Percentiles rank a stretch among this genome's conserved stretches.
These are phyloP conservation scores for Heracleum sosnowskyi DNA, from an alignment of 129 eudicot genomes.

Conservation along the genomic window DNA sequence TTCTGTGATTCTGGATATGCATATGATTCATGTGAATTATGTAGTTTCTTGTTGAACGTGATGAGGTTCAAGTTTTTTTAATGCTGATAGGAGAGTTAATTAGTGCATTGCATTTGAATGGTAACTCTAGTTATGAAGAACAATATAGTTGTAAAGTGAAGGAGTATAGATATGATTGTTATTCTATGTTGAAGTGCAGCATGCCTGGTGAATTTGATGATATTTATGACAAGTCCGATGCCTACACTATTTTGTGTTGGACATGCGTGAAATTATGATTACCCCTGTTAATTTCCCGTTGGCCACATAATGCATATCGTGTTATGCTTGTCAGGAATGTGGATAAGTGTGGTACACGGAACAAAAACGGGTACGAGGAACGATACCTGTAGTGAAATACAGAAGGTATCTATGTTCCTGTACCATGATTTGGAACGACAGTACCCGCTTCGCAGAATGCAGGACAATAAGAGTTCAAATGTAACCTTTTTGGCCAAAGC, in stretches of 20 bases:
- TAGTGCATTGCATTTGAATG: not conserved
- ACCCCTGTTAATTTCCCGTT: not conserved
- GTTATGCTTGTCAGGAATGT: not conserved
- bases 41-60: not conserved
- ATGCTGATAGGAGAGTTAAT: not conserved
- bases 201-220: not conserved
- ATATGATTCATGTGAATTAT: not conserved
- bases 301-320: not conserved
- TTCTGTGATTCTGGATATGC: not conserved
- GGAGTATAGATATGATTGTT: not conserved
- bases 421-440: not conserved
- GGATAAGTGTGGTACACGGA: not conserved
- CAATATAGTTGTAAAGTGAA: not conserved
- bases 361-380: not conserved
- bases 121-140: not conserved
- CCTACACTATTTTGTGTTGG: not conserved
- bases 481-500: not conserved
- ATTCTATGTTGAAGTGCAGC: not conserved
- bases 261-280: not conserved
- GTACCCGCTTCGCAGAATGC: not conserved
- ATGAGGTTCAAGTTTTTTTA: too few relatives aligned
- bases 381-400: not conserved
- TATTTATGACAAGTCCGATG: not conserved
- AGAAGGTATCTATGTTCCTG: slow-evolving; percentile 5
- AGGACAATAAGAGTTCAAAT: not conserved